phyloP scores from a whole-genome alignment of 768 basidiomycete species.

The Lentinus brumalis region DNA sequence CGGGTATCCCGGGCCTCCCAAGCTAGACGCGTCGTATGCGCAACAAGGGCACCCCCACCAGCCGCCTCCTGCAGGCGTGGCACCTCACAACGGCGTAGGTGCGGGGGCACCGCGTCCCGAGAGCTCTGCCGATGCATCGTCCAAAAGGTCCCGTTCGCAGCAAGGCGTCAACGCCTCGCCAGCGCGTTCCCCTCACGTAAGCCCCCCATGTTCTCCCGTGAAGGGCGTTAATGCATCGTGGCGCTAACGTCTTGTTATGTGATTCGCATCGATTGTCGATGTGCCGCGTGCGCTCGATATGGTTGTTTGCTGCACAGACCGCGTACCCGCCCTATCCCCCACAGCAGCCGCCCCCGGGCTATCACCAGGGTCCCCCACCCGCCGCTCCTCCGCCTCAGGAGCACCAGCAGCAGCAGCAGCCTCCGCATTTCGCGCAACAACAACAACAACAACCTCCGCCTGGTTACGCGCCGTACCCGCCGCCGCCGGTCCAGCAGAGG shows the following conservation, averaged over 20 bases:
- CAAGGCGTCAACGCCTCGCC: constrained; percentile 44
- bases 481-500: constrained; percentile 23
- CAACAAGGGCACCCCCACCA: constrained; percentile 44
- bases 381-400: constrained; percentile 42
- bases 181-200: constrained; percentile 54
- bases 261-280: constrained; percentile 21
- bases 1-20: constrained; percentile 34
- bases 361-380: constrained; percentile 40
- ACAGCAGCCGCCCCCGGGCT: constrained; percentile 38
- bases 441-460: constrained; percentile 10
- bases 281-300: constrained; percentile 10
- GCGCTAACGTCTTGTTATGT: constrained; percentile 20
- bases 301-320: constrained; percentile 25
- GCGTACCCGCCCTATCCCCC: constrained; percentile 45
- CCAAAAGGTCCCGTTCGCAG: constrained; percentile 22
- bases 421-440: constrained; percentile 37
- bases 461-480: constrained; percentile 29
- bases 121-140: constrained; percentile 13
- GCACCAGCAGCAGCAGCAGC: constrained; percentile 43
- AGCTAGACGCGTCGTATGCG: constrained; percentile 53
- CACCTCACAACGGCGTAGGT: constrained; percentile 23
- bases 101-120: constrained; percentile 27
- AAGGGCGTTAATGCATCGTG: constrained; percentile 19
- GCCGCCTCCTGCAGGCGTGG: constrained; percentile 13
- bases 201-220: constrained; percentile 25